These are phyloP conservation scores for Phytophthora capsici DNA, from an alignment of 352 stramenopile genomes.

Conservation along the genomic window DNA sequence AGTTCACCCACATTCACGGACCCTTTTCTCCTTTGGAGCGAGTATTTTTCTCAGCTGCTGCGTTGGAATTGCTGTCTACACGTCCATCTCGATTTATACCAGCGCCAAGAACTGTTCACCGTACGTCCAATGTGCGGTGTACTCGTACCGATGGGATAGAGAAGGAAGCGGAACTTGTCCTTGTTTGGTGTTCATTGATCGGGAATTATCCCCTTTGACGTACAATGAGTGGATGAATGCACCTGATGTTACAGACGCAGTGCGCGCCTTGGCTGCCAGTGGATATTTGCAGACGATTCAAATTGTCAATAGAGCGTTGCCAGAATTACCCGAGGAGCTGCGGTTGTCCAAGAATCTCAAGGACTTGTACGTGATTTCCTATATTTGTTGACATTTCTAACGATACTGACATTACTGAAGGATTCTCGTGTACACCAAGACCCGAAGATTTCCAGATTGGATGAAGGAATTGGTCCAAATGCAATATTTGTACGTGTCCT, in stretches of 20 bases:
- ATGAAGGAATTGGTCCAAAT: constrained; percentile 36
- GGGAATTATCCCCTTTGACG: constrained; percentile 13
- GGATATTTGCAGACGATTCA: constrained; percentile 37
- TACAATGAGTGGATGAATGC: constrained; percentile 37
- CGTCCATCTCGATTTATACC: neutral
- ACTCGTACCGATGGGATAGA: constrained; percentile 51
- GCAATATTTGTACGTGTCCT: constrained; percentile 35
- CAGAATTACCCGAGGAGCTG: constrained; percentile 34
- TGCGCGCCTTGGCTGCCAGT: constrained; percentile 24
- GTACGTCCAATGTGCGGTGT: constrained; percentile 43
- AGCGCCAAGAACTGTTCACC: neutral
- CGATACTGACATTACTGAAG: neutral
- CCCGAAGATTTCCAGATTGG: constrained; percentile 31
- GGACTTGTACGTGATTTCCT: constrained; percentile 33
- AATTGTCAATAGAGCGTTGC: constrained; percentile 35
- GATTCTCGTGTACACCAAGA: constrained; percentile 41
- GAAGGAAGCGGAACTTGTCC: neutral
- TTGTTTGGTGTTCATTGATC: constrained; percentile 25
- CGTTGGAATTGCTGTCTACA: neutral
- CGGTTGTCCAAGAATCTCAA: constrained; percentile 27
- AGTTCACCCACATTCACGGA: neutral
- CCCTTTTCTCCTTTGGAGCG: too few species aligned
- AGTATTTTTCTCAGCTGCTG: neutral
- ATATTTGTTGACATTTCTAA: too few species aligned
- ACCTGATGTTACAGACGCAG: constrained; percentile 26